These are phyloP conservation scores for bread wheat (Triticum aestivum) DNA, from an alignment of 176 grass and related monocot genomes.

Conservation along the genomic window IWGSC_CS_RefSeq_v2.1 NC_057814.1:641748553-641749052, in stretches of 20 bases:
- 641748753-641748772: not conserved
- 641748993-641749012: no score
- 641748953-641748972: no score
- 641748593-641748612: not conserved
- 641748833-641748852: not conserved
- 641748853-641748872: not conserved
- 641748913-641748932: no score
- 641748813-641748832: conserved; percentile 1
- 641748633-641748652: not conserved
- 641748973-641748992: no score
- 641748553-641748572: not conserved
- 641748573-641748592: not conserved
- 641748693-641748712: not conserved
- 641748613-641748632: not conserved
- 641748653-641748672: not conserved
- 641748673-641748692: not conserved
- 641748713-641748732: not conserved
- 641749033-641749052: no score
- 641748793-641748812: not conserved
- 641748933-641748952: no score
- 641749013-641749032: no score
- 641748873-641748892: not conserved
- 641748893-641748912: not conserved
- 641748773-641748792: not conserved
- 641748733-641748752: not conserved